Percentiles rank a stretch among this genome's conserved stretches.
Conservation (phyloP, 2,329 filamentous ascomycete species). For the Cordyceps cicadae region DNA sequence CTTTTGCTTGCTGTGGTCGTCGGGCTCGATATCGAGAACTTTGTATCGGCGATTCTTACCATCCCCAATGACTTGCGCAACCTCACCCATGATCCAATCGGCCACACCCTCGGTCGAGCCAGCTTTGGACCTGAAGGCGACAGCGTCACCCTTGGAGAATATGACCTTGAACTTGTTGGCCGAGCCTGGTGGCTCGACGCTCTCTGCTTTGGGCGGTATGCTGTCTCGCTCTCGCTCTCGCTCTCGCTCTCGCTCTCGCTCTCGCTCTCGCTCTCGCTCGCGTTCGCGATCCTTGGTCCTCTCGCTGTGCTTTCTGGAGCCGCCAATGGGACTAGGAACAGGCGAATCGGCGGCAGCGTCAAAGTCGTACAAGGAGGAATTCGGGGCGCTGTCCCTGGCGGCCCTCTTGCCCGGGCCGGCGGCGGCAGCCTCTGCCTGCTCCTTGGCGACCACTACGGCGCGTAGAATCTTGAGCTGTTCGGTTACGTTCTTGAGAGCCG, state of each 20-base stretch:
- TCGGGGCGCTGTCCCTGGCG: conserved; percentile 17
- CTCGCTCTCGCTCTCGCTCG: conserved; percentile 18
- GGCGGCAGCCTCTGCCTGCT: conserved; percentile 28
- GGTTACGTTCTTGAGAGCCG: conserved; percentile 28
- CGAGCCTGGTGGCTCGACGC: conserved; percentile 44
- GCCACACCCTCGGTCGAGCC: conserved; percentile 34
- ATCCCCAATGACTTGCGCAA: conserved; percentile 66
- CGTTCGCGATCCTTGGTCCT: conserved; percentile 29
- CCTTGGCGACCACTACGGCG: conserved; percentile 36
- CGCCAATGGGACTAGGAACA: conserved; percentile 34
- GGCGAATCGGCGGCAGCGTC: conserved; percentile 37
- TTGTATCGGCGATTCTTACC: conserved; percentile 71
- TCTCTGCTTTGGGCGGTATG: conserved; percentile 47
- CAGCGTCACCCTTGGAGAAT: conserved; percentile 55
- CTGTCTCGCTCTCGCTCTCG: conserved; percentile 33
- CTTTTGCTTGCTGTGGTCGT: conserved; percentile 57
- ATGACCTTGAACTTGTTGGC: conserved; percentile 41
- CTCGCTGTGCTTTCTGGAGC: conserved; percentile 16
- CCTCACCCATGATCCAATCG: conserved; percentile 70
- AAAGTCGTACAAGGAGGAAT: conserved; percentile 35
- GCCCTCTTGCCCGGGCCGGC: conserved; percentile 23
- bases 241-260: conserved; percentile 23
- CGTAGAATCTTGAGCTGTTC: conserved; percentile 36
- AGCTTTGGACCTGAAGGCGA: conserved; percentile 56
- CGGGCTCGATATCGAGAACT: conserved; percentile 72